These are phyloP conservation scores for Salix dunnii DNA, from an alignment of 345 rosid species.

Conservation along the genomic window DNA sequence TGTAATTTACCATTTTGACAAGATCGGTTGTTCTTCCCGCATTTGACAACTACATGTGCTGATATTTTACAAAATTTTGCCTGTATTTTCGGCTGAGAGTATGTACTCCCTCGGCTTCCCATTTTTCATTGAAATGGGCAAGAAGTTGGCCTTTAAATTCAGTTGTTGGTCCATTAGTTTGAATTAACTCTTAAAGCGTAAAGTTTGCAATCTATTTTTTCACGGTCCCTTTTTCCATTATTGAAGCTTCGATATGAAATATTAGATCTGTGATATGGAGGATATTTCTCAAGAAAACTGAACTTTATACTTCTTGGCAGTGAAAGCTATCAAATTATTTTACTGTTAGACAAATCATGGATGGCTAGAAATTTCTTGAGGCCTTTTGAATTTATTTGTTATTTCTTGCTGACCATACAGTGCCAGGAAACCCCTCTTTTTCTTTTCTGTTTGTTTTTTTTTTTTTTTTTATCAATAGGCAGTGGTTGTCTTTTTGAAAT, in stretches of 20 bases:
- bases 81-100: too few species aligned
- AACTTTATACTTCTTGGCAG: background rate
- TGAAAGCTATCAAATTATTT: background rate
- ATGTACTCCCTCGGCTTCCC: background rate
- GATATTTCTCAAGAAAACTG: background rate
- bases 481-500: background rate
- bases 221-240: background rate
- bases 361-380: background rate
- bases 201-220: background rate
- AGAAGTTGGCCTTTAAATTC: background rate
- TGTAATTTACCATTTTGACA: too few species aligned
- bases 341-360: background rate
- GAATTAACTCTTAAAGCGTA: background rate
- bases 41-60: background rate
- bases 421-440: too few species aligned
- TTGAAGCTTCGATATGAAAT: background rate
- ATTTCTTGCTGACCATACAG: too few species aligned
- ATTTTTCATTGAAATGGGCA: background rate
- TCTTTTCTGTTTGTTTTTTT: too few species aligned
- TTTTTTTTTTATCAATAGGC: too few species aligned
- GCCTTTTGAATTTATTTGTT: too few species aligned
- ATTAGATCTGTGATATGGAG: background rate
- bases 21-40: background rate
- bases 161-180: background rate
- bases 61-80: background rate